These are phyloP conservation scores for Xylaria sp. DNA, from an alignment of 2,329 filamentous ascomycete genomes.

Conservation along the genomic window DNA sequence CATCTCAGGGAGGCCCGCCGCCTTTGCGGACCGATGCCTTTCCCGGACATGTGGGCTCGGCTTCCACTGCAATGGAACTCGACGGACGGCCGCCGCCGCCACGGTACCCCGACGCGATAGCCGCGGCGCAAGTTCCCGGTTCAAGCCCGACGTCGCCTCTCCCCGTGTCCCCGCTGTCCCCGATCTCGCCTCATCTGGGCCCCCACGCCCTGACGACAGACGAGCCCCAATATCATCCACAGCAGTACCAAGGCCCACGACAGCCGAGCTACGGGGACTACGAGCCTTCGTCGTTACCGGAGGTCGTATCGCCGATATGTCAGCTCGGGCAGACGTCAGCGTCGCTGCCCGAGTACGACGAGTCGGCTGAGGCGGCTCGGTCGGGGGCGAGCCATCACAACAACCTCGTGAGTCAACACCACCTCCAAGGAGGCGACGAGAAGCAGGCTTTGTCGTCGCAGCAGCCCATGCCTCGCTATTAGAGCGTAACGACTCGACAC, in stretches of 20 bases:
- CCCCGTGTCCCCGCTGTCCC: conserved; percentile 31
- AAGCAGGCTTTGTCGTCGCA: conserved; percentile 33
- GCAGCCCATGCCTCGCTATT: conserved; percentile 40
- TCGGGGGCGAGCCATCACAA: background rate
- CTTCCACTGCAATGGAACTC: conserved; percentile 9
- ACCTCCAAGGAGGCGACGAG: conserved; percentile 16
- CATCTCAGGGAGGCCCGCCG: background rate
- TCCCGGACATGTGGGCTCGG: background rate
- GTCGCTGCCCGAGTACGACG: conserved; percentile 33
- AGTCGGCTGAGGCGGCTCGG: conserved; percentile 23
- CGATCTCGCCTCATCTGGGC: background rate
- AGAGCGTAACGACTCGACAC: background rate
- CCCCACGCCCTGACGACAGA: background rate
- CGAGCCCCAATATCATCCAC: conserved; percentile 8
- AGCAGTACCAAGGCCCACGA: conserved; percentile 9
- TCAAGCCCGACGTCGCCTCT: conserved; percentile 23
- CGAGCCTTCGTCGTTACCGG: background rate
- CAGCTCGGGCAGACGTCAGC: conserved; percentile 36
- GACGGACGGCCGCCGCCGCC: conserved; percentile 30
- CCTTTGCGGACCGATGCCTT: conserved; percentile 8
- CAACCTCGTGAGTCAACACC: background rate
- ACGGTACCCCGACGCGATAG: conserved; percentile 28
- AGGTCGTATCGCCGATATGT: conserved; percentile 34
- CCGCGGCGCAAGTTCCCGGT: background rate
- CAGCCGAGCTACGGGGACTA: conserved; percentile 21